Evolutionary conservation across 495 filamentous ascomycete species (phyloP).

Genomic region (Cercophora samala): DNA sequence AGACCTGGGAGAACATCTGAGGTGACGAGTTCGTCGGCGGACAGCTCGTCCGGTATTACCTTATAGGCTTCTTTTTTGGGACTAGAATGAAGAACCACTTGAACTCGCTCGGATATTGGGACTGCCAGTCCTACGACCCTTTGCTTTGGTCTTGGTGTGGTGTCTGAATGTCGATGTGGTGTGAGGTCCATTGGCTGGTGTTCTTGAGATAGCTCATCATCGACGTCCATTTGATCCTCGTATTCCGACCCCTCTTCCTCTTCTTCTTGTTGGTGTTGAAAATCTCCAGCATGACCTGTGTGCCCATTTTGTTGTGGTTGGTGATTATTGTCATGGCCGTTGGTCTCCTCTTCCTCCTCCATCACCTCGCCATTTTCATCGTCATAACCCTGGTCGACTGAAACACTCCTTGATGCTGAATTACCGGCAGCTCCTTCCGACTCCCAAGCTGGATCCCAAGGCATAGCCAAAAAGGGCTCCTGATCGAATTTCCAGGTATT

Average conservation of each 20-base stretch:
- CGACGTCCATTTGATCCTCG: slow-evolving; percentile 11
- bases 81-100: slow-evolving; percentile 17
- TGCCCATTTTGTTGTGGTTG: neutral
- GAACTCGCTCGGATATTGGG: neutral
- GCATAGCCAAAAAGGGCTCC: slow-evolving; percentile 13
- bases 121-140: neutral
- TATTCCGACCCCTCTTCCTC: neutral
- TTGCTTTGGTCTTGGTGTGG: neutral
- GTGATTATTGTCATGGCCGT: neutral
- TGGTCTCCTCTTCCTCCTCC: neutral
- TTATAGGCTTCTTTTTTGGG: slow-evolving; percentile 2
- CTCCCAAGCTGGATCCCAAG: slow-evolving; percentile 21
- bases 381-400: neutral
- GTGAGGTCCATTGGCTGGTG: neutral
- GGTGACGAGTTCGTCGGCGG: slow-evolving; percentile 11
- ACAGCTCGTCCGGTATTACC: neutral
- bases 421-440: neutral
- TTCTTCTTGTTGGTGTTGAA: neutral
- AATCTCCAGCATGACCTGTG: neutral
- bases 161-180: neutral
- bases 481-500: neutral
- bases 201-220: neutral
- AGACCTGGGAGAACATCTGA: slow-evolving; percentile 9
- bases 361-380: neutral
- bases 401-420: neutral